Evolutionary conservation across 1,139 yeast genomes (phyloP).

Genomic region (Pichia sp.): DNA sequence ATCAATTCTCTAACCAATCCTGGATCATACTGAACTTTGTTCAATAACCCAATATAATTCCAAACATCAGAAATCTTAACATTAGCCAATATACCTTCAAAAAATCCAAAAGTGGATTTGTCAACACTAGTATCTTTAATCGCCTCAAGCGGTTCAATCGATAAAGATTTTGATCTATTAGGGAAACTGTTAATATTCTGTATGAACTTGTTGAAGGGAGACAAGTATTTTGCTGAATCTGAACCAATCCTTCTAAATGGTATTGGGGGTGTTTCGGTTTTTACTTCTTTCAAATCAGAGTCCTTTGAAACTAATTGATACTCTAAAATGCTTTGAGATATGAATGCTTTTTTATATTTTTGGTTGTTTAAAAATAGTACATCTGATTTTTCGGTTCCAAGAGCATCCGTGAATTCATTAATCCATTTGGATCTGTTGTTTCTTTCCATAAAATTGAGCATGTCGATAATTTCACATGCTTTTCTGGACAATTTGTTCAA

Average conservation of each 20-base stretch:
- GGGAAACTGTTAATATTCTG: conserved; percentile 23
- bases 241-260: conserved; percentile 5
- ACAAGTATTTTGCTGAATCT: conserved; percentile 14
- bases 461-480: conserved; percentile 52
- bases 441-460: conserved; percentile 51
- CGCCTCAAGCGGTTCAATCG: background rate
- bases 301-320: conserved; percentile 2
- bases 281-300: background rate
- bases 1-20: conserved; percentile 36
- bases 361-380: conserved; percentile 29
- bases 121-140: background rate
- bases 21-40: conserved; percentile 17
- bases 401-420: conserved; percentile 37
- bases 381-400: conserved; percentile 34
- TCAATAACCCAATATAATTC: conserved; percentile 28
- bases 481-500: conserved; percentile 41
- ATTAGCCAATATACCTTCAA: conserved; percentile 8
- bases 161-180: conserved; percentile 1
- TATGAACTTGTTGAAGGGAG: conserved; percentile 22
- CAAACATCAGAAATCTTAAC: conserved; percentile 24
- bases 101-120: background rate
- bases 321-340: conserved; percentile 13
- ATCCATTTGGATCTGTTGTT: conserved; percentile 56
- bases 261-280: background rate
- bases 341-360: conserved; percentile 11